A percentile compares a stretch with the other conserved stretches of the same genome.
Evolutionary conservation across 1,284 basidiomycete species (phyloP).

Genomic region (Cutaneotrichosporon dermatis): DNA sequence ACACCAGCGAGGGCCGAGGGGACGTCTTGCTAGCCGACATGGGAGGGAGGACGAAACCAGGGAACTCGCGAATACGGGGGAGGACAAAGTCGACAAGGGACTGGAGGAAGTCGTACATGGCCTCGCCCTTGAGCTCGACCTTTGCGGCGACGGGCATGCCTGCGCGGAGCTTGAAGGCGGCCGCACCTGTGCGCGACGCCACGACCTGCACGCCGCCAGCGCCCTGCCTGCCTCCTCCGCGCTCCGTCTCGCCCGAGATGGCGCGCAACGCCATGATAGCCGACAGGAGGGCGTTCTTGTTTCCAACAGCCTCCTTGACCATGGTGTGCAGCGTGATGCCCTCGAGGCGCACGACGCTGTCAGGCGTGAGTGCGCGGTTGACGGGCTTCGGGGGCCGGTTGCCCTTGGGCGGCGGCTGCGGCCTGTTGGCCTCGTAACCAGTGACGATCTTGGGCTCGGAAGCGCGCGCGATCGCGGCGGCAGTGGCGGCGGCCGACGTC

Average conservation of each 20-base stretch:
- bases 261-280: slow-evolving; percentile 82
- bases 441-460: slow-evolving; percentile 30
- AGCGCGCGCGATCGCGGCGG: neutral
- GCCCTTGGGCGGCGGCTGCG: slow-evolving; percentile 38
- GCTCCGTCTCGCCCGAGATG: slow-evolving; percentile 74
- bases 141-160: slow-evolving; percentile 82
- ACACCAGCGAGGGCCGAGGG: slow-evolving; percentile 76
- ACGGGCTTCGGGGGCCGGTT: slow-evolving; percentile 42
- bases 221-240: slow-evolving; percentile 64
- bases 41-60: slow-evolving; percentile 71
- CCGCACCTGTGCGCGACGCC: slow-evolving; percentile 69
- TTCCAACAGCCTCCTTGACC: slow-evolving; percentile 71
- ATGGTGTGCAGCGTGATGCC: slow-evolving; percentile 79
- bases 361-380: slow-evolving; percentile 55
- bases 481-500: slow-evolving; percentile 9
- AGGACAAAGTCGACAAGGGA: slow-evolving; percentile 89
- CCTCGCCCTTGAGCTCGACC: slow-evolving; percentile 80
- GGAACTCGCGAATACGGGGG: slow-evolving; percentile 85
- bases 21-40: slow-evolving; percentile 54
- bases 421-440: slow-evolving; percentile 48
- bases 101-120: slow-evolving; percentile 91
- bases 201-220: slow-evolving; percentile 76
- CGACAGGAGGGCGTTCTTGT: slow-evolving; percentile 71
- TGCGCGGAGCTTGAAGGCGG: slow-evolving; percentile 76
- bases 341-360: slow-evolving; percentile 72